Base-by-base conservation (phyloP, 2,329 filamentous ascomycete genomes). In the Colletotrichum sp. region DNA sequence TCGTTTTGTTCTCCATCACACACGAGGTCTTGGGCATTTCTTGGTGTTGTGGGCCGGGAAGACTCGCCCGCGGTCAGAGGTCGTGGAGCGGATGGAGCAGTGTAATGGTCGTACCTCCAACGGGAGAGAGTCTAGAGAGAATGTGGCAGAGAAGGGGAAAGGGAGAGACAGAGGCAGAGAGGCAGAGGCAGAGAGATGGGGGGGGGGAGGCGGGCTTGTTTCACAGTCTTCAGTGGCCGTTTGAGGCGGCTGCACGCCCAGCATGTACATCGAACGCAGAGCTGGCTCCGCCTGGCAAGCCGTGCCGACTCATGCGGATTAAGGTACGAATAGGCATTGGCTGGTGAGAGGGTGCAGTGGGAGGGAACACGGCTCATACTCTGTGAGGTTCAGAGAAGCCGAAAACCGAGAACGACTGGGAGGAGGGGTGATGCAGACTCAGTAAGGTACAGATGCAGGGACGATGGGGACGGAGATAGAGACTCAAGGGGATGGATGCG, bases 211-310 rank as follows among this genome's bases (percentile, higher is more conserved):
- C 36, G 69, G 73, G 30, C 74, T 58, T 55, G 74, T 75, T 75
- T 75, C 74, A 75, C 9, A 58, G 70, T 69, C 64, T 52, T 52
- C 43, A 65, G 61, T 73, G 74, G 74, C 34, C 62, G 74, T 75
- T 75, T 75, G 74, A 75, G 73, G 74, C 74, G 58, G 43, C 70
- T 75, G 74, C 70, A 75, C 74, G 70, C 70, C 64, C 34, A 65
- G 74, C 74, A 69, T 60, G 56, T 70, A 34, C 13, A 10, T 52
- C 25, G 66, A 43, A 30, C 36, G 15, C 34, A 27, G 66, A 60
- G 30, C 15, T 58, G 48, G 65, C 18, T 30, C 27, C 25, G 28
- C n/a, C 56, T 69, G 64, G 55, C 39, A 34, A 60, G 34, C 52
- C 48, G 55, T 64, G 64, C 32, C 48, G 70, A 39, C 56, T 68